These are phyloP conservation scores for Plasmodium malariae DNA, from an alignment of 169 alveolate species.

Conservation along the genomic window DNA sequence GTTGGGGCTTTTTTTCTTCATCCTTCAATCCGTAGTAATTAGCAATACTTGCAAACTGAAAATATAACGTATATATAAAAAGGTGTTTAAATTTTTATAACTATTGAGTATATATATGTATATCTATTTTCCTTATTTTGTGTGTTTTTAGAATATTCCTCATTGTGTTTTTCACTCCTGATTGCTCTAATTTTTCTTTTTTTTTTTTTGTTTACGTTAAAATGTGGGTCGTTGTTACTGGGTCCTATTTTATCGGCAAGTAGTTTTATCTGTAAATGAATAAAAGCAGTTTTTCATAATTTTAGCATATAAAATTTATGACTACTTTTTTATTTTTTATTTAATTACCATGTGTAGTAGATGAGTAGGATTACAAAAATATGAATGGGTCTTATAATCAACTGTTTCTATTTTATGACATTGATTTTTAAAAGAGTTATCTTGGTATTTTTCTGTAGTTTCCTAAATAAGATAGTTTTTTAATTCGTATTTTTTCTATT, in stretches of 20 bases:
- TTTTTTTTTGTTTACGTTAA: slow-evolving; percentile 34
- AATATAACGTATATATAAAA: not conserved
- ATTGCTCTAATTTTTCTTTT: not conserved
- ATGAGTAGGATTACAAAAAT: slow-evolving; percentile 69
- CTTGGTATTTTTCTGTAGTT: slow-evolving; percentile 69
- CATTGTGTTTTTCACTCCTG: too few species aligned
- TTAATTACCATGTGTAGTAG: slow-evolving; percentile 62
- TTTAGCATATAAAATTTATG: not conserved
- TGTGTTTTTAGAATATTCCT: too few species aligned
- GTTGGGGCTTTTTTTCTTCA: slow-evolving; percentile 7
- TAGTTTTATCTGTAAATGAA: slow-evolving; percentile 27
- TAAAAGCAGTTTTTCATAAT: not conserved
- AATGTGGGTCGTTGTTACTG: slow-evolving; percentile 40
- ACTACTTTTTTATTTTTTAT: slow-evolving; percentile 1
- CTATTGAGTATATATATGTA: not conserved
- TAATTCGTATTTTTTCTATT: too few species aligned
- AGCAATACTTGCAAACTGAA: slow-evolving; percentile 57
- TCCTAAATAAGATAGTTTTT: slow-evolving; percentile 29
- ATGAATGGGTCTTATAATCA: slow-evolving; percentile 67
- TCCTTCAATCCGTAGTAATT: slow-evolving; percentile 46
- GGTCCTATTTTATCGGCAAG: slow-evolving; percentile 33
- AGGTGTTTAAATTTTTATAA: not conserved
- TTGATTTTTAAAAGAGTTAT: slow-evolving; percentile 67
- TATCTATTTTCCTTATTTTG: too few species aligned
- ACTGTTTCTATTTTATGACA: slow-evolving; percentile 62